Percentiles rank a stretch among this genome's conserved stretches.
Evolutionary conservation across 495 filamentous ascomycete species (phyloP).

Genomic region (Penicillium bialowiezense): DNA sequence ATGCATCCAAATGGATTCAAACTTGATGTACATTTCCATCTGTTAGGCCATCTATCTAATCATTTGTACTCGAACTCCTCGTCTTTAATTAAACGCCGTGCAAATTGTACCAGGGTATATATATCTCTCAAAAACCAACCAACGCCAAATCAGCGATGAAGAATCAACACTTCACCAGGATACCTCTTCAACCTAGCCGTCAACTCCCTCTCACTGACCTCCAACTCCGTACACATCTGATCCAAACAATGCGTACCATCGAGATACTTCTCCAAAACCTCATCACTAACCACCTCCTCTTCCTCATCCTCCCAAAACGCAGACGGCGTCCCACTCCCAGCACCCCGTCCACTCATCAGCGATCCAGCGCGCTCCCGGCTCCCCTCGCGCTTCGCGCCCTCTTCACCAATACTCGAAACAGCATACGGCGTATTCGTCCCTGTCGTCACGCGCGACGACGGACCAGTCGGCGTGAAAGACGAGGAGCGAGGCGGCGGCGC

Average conservation of each 20-base stretch:
- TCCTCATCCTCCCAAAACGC: conserved; percentile 34
- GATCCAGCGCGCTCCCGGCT: conserved; percentile 26
- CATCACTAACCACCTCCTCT: conserved; percentile 36
- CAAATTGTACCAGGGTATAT: conserved; percentile 8
- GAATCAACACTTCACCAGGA: conserved; percentile 50
- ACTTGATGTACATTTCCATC: not conserved
- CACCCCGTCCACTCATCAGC: conserved; percentile 30
- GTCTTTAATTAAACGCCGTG: not conserved
- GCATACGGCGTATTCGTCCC: conserved; percentile 37
- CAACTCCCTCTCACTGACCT: conserved; percentile 55
- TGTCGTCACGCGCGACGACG: conserved; percentile 34
- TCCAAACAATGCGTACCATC: conserved; percentile 85
- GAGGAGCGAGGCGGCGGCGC: conserved; percentile 29
- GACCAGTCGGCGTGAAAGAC: conserved; percentile 22
- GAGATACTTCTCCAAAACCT: conserved; percentile 60
- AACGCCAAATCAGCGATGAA: conserved; percentile 45
- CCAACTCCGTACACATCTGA: conserved; percentile 81
- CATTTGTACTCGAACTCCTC: not conserved
- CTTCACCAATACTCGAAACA: conserved; percentile 36
- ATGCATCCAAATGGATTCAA: not conserved
- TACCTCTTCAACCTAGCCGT: conserved; percentile 48
- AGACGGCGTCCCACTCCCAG: conserved; percentile 15
- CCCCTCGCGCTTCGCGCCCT: conserved; percentile 22
- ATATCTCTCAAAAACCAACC: conserved; percentile 3
- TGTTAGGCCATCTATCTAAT: not conserved